Conservation (phyloP, 75 land plant genomes). For the Pseudotsuga menziesii region DNA sequence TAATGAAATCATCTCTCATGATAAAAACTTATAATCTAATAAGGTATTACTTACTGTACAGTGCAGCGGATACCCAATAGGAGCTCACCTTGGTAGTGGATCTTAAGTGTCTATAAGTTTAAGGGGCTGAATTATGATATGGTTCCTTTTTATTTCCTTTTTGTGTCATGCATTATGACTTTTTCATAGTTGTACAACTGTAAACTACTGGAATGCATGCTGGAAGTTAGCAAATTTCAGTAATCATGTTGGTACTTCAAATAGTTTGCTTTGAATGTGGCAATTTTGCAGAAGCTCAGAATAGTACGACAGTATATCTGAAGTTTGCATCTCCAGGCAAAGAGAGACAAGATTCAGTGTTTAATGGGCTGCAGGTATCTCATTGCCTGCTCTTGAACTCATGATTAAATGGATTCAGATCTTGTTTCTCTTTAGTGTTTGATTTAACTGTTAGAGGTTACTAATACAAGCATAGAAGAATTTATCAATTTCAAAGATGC, state of each 20-base stretch:
- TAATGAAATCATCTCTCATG: neutral
- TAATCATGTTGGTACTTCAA: neutral
- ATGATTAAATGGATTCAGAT: neutral
- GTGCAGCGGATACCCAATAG: neutral
- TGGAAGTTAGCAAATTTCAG: neutral
- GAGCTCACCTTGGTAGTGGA: neutral
- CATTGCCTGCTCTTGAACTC: neutral
- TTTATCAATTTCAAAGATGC: neutral
- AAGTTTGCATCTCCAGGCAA: slow-evolving; percentile 96
- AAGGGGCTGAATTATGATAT: neutral
- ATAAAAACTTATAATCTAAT: neutral
- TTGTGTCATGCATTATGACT: neutral
- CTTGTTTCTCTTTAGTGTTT: neutral
- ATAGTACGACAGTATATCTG: slow-evolving; percentile 39
- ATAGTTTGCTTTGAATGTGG: slow-evolving; percentile 4
- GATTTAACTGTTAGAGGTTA: neutral
- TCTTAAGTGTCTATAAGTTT: neutral
- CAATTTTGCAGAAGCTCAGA: slow-evolving; percentile 46
- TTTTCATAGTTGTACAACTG: neutral
- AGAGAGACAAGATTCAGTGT: slow-evolving; percentile 98
- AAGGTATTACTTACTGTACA: neutral
- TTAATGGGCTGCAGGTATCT: slow-evolving; percentile 87
- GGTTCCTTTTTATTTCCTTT: neutral
- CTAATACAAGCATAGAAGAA: neutral
- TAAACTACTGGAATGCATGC: neutral